phyloP scores from a whole-genome alignment of 805 yeast species.

The Candida bentonensis region DNA sequence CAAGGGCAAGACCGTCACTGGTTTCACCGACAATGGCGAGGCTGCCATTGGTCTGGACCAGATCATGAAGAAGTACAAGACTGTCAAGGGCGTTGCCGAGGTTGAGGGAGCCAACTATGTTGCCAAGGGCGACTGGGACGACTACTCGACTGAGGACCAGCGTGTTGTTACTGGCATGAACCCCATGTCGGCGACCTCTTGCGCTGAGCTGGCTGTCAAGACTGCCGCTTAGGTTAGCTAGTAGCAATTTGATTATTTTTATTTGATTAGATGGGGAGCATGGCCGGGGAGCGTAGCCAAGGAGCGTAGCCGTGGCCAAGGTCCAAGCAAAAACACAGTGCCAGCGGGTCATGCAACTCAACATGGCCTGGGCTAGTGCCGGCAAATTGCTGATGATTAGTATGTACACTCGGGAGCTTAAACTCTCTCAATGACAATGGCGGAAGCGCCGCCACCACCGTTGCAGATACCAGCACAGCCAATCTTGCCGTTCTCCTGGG shows the following conservation, averaged over 20 bases:
- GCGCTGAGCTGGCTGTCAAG: conserved; percentile 27
- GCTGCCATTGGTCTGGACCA: conserved; percentile 17
- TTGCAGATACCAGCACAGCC: conserved; percentile 97
- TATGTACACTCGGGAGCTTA: too few relatives aligned
- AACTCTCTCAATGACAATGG: conserved; percentile 70
- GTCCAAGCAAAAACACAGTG: conserved; percentile 2
- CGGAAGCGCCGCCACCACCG: conserved; percentile 99
- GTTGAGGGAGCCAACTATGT: conserved; percentile 30
- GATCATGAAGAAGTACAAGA: conserved; percentile 17
- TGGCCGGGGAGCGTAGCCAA: too few relatives aligned
- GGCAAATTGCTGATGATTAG: too few relatives aligned
- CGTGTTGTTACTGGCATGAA: conserved; percentile 52
- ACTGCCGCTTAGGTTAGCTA: neutral
- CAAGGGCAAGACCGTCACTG: conserved; percentile 43
- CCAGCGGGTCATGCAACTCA: conserved; percentile 32
- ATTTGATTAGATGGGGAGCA: neutral
- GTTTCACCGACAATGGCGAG: conserved; percentile 48
- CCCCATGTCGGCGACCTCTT: conserved; percentile 40
- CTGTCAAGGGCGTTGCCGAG: conserved; percentile 27
- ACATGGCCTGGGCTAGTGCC: too few relatives aligned
- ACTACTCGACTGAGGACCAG: conserved; percentile 39
- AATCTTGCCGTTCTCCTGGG: conserved; percentile 72
- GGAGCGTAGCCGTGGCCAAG: too few relatives aligned
- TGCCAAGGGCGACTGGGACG: conserved; percentile 25
- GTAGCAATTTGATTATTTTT: neutral